Percentiles rank a stretch among this genome's conserved stretches.
phyloP scores from a whole-genome alignment of 163 green algal species.

The Chlamydomonas reinhardtii region DNA sequence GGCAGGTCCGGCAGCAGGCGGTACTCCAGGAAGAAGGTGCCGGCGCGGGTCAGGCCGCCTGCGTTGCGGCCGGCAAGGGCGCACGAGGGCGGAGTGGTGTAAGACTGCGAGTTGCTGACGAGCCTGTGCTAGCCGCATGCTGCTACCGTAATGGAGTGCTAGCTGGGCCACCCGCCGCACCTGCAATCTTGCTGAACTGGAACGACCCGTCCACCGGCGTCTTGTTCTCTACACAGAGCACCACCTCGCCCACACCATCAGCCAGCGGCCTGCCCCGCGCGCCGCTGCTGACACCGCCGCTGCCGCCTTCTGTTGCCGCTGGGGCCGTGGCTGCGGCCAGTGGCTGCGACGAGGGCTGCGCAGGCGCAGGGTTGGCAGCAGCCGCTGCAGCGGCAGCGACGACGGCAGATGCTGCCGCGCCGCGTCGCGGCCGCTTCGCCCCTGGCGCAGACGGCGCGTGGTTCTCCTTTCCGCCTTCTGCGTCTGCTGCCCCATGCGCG shows the following conservation, averaged over 20 bases:
- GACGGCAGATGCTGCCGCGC: not conserved
- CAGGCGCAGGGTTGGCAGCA: not conserved
- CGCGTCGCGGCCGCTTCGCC: not conserved
- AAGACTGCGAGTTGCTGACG: too few species aligned
- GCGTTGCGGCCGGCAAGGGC: too few species aligned
- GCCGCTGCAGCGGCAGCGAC: not conserved
- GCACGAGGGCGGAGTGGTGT: too few species aligned
- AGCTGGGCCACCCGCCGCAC: too few species aligned
- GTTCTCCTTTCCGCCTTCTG: constrained; percentile 29
- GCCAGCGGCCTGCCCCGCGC: not conserved
- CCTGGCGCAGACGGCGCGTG: not conserved
- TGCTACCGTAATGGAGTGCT: too few species aligned
- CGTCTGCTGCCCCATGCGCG: constrained; percentile 3
- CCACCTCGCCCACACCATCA: constrained; percentile 57
- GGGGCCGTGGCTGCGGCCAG: not conserved
- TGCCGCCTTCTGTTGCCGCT: not conserved
- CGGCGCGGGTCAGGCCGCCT: constrained; percentile 53
- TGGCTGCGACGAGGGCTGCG: not conserved
- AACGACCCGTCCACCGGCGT: constrained; percentile 72
- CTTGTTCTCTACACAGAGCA: constrained; percentile 73
- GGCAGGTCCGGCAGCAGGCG: constrained; percentile 56
- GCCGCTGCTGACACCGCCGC: not conserved
- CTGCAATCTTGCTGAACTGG: constrained; percentile 55
- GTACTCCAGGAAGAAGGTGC: constrained; percentile 77
- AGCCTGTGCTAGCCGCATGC: too few species aligned